phyloP scores from a whole-genome alignment of 208 protist species.

The Leishmania gerbilli region DNA sequence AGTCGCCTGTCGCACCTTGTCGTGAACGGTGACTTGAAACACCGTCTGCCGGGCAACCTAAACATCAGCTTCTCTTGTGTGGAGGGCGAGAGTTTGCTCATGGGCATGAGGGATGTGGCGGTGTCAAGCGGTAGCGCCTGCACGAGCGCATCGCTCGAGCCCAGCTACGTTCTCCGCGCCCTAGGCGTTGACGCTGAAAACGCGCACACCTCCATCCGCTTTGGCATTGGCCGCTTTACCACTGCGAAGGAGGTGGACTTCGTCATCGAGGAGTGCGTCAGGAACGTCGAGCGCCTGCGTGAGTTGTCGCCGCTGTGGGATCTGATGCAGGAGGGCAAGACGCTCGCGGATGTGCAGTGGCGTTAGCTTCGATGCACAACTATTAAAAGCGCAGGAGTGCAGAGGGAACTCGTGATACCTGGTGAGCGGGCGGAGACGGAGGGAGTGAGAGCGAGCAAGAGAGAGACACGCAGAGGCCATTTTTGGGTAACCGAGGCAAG shows the following conservation, averaged over 20 bases:
- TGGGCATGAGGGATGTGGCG: conserved; percentile 98
- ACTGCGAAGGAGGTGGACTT: conserved; percentile 96
- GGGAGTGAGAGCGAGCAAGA: background rate
- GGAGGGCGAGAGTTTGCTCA: conserved; percentile 99
- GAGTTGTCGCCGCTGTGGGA: conserved; percentile 99
- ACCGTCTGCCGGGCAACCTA: conserved; percentile 95
- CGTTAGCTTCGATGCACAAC: conserved; percentile 32
- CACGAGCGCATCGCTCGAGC: conserved; percentile 99
- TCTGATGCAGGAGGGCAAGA: conserved; percentile 97
- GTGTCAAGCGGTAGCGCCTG: conserved; percentile 98
- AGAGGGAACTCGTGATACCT: background rate
- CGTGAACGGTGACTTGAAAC: conserved; percentile 94
- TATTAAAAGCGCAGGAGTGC: background rate
- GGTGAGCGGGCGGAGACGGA: background rate
- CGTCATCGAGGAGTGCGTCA: conserved; percentile 87
- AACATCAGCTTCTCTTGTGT: conserved; percentile 99
- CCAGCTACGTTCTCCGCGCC: conserved; percentile 98
- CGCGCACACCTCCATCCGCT: conserved; percentile 99
- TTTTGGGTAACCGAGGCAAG: background rate
- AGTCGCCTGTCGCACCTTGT: conserved; percentile 84
- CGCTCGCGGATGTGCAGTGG: conserved; percentile 87
- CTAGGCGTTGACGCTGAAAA: conserved; percentile 98
- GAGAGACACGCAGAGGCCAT: background rate
- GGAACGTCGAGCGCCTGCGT: conserved; percentile 95
- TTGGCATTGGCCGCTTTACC: conserved; percentile 98